Evolutionary conservation across 192 early-diverging fungal genomes (phyloP).

Genomic region (Backusella sp.): DNA sequence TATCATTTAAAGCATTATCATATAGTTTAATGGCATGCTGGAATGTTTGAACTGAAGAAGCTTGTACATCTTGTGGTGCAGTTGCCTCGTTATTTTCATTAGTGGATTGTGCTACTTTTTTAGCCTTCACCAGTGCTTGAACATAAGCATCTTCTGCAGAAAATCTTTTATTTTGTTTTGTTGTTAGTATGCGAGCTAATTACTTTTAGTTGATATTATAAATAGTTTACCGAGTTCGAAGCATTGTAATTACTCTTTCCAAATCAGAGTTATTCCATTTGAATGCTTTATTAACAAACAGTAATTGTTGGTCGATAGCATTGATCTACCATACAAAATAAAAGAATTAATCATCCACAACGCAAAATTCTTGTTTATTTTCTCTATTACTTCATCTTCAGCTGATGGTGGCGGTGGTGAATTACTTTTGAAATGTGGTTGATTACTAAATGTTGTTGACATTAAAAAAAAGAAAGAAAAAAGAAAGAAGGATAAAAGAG

Average conservation of each 20-base stretch:
- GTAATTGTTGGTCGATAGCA: slow-evolving; percentile 24
- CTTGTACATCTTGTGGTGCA: background rate
- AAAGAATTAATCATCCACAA: background rate
- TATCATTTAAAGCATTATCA: slow-evolving; percentile 3
- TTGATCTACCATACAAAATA: slow-evolving; percentile 1
- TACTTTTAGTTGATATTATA: background rate
- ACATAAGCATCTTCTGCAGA: slow-evolving; percentile 29
- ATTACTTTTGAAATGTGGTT: background rate
- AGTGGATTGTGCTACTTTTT: background rate
- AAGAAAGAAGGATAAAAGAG: background rate
- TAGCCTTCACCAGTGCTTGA: slow-evolving; percentile 7
- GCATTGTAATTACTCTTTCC: slow-evolving; percentile 19
- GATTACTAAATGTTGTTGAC: background rate
- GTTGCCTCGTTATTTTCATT: background rate
- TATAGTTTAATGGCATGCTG: slow-evolving; percentile 8
- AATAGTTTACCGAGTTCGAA: slow-evolving; percentile 22
- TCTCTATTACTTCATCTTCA: background rate
- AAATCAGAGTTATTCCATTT: slow-evolving; percentile 29
- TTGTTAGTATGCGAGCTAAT: background rate
- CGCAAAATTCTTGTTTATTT: background rate
- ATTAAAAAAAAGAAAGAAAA: background rate
- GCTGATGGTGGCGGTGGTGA: background rate
- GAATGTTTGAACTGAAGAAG: slow-evolving; percentile 2
- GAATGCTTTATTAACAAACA: slow-evolving; percentile 28
- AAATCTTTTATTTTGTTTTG: background rate